Evolutionary conservation across 2,329 filamentous ascomycete species (phyloP).

Genomic region (Gnomoniopsis sp.): DNA sequence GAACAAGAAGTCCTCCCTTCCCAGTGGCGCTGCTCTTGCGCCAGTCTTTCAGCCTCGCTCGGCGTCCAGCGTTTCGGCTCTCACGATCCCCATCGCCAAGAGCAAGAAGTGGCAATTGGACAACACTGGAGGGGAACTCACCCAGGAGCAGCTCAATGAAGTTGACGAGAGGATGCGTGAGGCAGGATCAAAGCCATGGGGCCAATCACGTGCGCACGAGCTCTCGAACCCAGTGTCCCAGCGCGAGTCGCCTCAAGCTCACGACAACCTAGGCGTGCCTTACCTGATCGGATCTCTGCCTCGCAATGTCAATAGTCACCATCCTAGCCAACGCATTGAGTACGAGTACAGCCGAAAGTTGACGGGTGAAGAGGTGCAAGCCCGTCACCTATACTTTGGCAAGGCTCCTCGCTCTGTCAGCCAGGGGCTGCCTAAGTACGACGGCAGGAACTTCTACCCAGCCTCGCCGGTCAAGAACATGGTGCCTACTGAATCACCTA

Average conservation of each 20-base stretch:
- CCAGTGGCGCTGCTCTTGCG: conserved; percentile 44
- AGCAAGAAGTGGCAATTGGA: conserved; percentile 9
- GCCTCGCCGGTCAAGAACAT: conserved; percentile 47
- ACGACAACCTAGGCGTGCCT: conserved; percentile 31
- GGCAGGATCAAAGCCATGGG: conserved; percentile 12
- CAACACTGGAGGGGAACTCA: conserved; percentile 8
- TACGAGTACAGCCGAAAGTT: conserved; percentile 55
- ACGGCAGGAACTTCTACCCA: conserved; percentile 63
- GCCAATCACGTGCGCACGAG: background rate
- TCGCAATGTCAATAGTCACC: conserved; percentile 35
- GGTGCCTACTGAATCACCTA: conserved; percentile 8
- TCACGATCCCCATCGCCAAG: conserved; percentile 15
- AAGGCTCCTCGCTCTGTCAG: conserved; percentile 48
- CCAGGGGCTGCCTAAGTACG: conserved; percentile 58
- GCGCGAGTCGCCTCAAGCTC: background rate
- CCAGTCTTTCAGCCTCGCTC: conserved; percentile 46
- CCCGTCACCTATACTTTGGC: conserved; percentile 60
- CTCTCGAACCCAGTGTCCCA: background rate
- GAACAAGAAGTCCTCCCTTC: conserved; percentile 35
- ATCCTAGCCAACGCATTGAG: conserved; percentile 40
- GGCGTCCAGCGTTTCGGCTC: conserved; percentile 20
- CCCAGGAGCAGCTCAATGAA: conserved; percentile 14
- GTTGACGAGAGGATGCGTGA: conserved; percentile 13
- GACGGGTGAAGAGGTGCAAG: conserved; percentile 55
- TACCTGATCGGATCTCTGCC: conserved; percentile 56